phyloP scores from a whole-genome alignment of 2,329 filamentous ascomycete species.

The Pyricularia grisea region DNA sequence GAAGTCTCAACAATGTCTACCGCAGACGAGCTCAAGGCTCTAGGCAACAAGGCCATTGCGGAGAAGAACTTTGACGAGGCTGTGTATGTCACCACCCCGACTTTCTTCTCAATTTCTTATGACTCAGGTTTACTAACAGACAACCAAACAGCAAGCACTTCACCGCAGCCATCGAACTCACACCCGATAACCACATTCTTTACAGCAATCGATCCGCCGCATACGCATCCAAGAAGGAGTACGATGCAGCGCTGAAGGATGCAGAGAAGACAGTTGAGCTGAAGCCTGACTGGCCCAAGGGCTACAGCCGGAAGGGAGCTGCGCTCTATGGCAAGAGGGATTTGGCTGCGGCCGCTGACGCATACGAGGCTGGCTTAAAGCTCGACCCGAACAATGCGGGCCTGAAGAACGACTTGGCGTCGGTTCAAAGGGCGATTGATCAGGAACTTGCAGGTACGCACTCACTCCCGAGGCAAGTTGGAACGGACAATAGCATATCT shows the following conservation, averaged over 20 bases:
- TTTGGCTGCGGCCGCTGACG: conserved; percentile 73
- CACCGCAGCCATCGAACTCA: conserved; percentile 80
- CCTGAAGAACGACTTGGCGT: conserved; percentile 77
- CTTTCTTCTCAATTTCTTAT: not conserved
- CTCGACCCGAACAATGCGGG: conserved; percentile 85
- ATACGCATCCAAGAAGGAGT: conserved; percentile 84
- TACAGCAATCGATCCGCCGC: conserved; percentile 93
- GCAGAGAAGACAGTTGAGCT: conserved; percentile 88
- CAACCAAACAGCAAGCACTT: conserved; percentile 69
- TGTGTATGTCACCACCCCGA: conserved; percentile 54
- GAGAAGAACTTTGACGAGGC: conserved; percentile 95
- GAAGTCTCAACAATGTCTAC: conserved; percentile 36
- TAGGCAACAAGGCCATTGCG: conserved; percentile 97
- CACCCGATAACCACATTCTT: conserved; percentile 87
- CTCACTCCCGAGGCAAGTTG: not conserved
- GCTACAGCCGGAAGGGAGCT: conserved; percentile 87
- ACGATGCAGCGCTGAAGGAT: conserved; percentile 74
- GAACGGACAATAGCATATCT: conserved; percentile 15
- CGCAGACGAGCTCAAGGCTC: conserved; percentile 80
- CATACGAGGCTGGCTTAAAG: conserved; percentile 92
- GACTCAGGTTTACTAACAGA: not conserved
- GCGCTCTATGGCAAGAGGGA: conserved; percentile 84
- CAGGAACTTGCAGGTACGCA: conserved; percentile 41
- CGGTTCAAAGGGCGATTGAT: conserved; percentile 83
- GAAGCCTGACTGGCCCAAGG: conserved; percentile 97